Conservation (phyloP, 2,329 filamentous ascomycete genomes). For the Neoarthrinium moseri region DNA sequence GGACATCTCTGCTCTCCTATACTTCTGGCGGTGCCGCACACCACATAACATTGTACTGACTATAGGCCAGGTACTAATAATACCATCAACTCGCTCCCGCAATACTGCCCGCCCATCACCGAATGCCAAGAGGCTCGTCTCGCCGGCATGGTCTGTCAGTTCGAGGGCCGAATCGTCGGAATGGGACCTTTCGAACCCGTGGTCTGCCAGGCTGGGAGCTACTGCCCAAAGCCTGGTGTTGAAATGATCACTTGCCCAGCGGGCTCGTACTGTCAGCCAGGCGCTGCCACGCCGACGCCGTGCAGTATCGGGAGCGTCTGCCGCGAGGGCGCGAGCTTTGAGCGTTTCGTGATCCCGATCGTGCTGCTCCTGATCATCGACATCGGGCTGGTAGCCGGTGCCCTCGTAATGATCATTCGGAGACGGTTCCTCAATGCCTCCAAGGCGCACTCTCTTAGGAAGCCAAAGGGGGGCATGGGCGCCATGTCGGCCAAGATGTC, state of each 20-base stretch:
- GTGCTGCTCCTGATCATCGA: constrained; percentile 42
- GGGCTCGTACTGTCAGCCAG: constrained; percentile 51
- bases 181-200: constrained; percentile 51
- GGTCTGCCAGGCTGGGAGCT: constrained; percentile 46
- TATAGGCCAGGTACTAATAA: constrained; percentile 36
- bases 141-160: constrained; percentile 29
- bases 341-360: constrained; percentile 43
- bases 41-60: constrained; percentile 12
- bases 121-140: constrained; percentile 35
- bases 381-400: constrained; percentile 33
- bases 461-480: constrained; percentile 24
- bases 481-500: constrained; percentile 27
- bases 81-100: constrained; percentile 43
- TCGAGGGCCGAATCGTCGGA: constrained; percentile 32
- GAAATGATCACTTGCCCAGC: constrained; percentile 41
- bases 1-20: no score
- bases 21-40: no score
- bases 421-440: constrained; percentile 32
- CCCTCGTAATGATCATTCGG: constrained; percentile 33
- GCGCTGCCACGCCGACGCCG: constrained; percentile 44
- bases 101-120: constrained; percentile 39
- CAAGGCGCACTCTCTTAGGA: constrained; percentile 17
- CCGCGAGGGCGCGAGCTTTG: constrained; percentile 37
- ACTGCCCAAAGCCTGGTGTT: constrained; percentile 44
- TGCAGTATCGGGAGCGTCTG: constrained; percentile 46